Evolutionary conservation across 495 filamentous ascomycete genomes (phyloP).

Genomic region (Penicillium parvum): DNA sequence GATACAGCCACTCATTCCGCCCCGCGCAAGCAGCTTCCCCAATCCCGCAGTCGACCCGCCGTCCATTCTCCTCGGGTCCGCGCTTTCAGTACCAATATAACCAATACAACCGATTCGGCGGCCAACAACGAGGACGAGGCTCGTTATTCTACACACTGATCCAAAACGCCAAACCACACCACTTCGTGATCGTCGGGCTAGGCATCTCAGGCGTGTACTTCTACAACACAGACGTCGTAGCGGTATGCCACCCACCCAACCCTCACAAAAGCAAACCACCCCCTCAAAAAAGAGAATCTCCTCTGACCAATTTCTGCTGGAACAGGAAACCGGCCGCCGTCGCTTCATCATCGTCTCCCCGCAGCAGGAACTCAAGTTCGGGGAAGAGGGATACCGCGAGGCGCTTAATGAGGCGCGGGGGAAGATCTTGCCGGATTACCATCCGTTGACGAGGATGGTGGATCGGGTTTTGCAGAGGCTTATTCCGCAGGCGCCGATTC

Average conservation of each 20-base stretch:
- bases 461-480: conserved; percentile 65
- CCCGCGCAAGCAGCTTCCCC: neutral
- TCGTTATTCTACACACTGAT: conserved; percentile 16
- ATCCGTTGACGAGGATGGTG: conserved; percentile 53
- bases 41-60: neutral
- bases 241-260: conserved; percentile 41
- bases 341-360: conserved; percentile 75
- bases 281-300: too few species aligned
- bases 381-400: conserved; percentile 47
- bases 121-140: conserved; percentile 6
- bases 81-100: conserved; percentile 11
- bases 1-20: neutral
- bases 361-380: conserved; percentile 49
- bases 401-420: conserved; percentile 46
- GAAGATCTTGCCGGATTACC: conserved; percentile 46
- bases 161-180: conserved; percentile 25
- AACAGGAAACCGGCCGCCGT: conserved; percentile 60
- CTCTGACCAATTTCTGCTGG: neutral
- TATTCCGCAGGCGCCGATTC: conserved; percentile 63
- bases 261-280: neutral
- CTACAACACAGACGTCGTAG: conserved; percentile 72
- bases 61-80: conserved; percentile 18
- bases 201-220: conserved; percentile 55
- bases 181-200: conserved; percentile 31
- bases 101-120: conserved; percentile 32